phyloP scores from a whole-genome alignment of 441 rosid genomes.

The Erysimum pusillum region DNA sequence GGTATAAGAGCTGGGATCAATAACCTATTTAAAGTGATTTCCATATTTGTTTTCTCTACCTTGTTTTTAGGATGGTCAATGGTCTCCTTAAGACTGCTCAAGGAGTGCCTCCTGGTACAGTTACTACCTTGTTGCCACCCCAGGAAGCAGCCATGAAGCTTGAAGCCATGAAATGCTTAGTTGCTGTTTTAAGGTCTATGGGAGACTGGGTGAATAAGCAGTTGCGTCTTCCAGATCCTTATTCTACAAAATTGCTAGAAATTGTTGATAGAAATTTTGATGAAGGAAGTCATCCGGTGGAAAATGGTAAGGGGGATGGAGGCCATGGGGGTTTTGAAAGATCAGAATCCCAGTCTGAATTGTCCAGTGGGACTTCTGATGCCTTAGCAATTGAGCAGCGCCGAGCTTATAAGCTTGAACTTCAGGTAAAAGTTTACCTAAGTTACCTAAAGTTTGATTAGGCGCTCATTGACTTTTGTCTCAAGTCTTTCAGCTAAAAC shows the following conservation, averaged over 20 bases:
- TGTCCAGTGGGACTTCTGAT: conserved; percentile 87
- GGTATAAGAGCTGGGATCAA: conserved; percentile 3
- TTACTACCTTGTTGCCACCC: conserved; percentile 85
- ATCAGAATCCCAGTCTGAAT: conserved; percentile 88
- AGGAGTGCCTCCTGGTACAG: conserved; percentile 89
- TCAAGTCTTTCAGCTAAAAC: conserved; percentile 42
- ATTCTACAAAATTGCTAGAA: conserved; percentile 70
- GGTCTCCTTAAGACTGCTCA: conserved; percentile 99
- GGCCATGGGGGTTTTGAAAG: conserved; percentile 73
- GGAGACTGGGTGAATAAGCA: conserved; percentile 99
- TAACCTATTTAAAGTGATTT: conserved; percentile 20
- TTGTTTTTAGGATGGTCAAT: conserved; percentile 88
- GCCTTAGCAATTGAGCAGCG: conserved; percentile 94
- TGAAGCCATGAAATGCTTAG: conserved; percentile 98
- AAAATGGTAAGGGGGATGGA: conserved; percentile 88
- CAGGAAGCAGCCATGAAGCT: conserved; percentile 95
- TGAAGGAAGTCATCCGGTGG: conserved; percentile 64
- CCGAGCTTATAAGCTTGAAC: conserved; percentile 99
- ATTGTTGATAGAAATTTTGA: conserved; percentile 69
- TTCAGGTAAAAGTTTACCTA: conserved; percentile 65
- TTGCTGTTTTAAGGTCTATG: conserved; percentile 93
- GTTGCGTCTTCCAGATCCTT: conserved; percentile 88
- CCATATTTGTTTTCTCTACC: conserved; percentile 25
- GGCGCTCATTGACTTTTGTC: conserved; percentile 20
- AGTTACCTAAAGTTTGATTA: conserved; percentile 16